Conservation (phyloP, 371 early-diverging fungal genomes). For the Synchytrium microbalum region DNA sequence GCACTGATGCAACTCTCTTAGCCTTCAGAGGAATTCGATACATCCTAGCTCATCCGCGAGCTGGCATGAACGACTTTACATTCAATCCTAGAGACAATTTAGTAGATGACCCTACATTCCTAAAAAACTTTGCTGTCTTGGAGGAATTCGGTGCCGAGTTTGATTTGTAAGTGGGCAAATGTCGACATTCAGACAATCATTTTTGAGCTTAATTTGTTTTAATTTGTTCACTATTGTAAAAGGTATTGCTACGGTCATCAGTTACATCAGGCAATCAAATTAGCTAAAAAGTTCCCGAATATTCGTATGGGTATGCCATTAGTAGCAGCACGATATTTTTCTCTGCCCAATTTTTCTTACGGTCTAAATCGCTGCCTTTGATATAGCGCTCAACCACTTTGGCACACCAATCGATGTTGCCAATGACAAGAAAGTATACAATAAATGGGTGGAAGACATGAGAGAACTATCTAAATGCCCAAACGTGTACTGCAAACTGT, state of each 20-base stretch:
- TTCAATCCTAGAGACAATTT: no score
- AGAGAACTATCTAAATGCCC: not conserved
- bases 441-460: not conserved
- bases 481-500: not conserved
- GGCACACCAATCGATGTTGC: not conserved
- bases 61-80: no score
- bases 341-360: no score
- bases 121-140: not conserved
- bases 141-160: not conserved
- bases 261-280: not conserved
- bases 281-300: not conserved
- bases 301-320: not conserved
- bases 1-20: no score
- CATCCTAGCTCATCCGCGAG: not conserved
- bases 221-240: no score
- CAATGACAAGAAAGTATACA: not conserved
- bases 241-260: not conserved
- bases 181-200: no score
- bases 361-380: no score
- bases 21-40: constrained; percentile 1
- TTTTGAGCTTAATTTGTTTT: no score
- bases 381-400: not conserved
- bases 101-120: no score
- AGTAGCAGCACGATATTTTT: no score
- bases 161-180: no score